Base-by-base conservation (phyloP, 805 yeast species). In the Millerozyma acaciae region DNA sequence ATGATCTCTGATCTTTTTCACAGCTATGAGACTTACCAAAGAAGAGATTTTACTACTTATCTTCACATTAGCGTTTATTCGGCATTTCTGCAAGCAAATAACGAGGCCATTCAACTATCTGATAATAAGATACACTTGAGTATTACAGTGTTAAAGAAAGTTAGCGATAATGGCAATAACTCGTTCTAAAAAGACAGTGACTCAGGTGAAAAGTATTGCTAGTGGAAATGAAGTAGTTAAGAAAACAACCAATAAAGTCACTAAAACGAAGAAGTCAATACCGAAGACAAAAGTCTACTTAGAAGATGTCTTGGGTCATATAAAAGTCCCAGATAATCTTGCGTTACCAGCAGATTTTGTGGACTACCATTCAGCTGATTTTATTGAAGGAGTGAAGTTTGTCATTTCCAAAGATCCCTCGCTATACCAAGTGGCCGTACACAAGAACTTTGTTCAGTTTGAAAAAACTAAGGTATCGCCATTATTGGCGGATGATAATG, bases 351-450 rank as follows among this genome's bases (percentile, higher is more conserved):
- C 27, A 13, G 45, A 28, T 2, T 66, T 56, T 39, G 45, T 57
- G 7, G 49, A 44, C 1, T 50, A 24, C 33, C 71, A 66, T 32
- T 40, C 50, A 2, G 57, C 60, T 0, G 56, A 53, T 15, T 66
- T 66, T 40, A 44, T 64, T 3, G 33, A 47, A 6, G 71, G 67
- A 0, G 41, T 60, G 14, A 38, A 51, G 7, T 57, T 53, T 33
- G 41, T 66, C 5, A 18, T 66, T 6, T 29, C 37, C 5, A 39
- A 45, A 2, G 73, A 66, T 37, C 60, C 62, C 0, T 38, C 58
- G 9, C 49, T 66, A 26, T 66, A 65, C 33, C 61, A 57, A 3
- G 57, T 52, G 0, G 40, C 62, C 5, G 60, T 54, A 0, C 45
- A 55, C 33, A 39, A 38, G 26, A 53, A 60, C 23, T 66, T 64